phyloP scores from a whole-genome alignment of 306 rosid species.

The Cicer judaicum region DNA sequence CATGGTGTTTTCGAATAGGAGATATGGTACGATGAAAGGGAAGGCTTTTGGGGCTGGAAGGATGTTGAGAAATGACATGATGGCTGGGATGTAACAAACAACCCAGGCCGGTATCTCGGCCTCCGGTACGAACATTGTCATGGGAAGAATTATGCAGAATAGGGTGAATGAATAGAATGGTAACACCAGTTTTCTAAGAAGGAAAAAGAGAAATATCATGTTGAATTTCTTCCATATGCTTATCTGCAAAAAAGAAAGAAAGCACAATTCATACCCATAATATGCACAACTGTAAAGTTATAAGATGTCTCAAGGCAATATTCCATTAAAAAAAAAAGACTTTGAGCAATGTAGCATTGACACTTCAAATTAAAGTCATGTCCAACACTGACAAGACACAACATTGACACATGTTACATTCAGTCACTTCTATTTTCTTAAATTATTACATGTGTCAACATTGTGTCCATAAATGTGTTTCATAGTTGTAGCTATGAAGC shows the following conservation, averaged over 20 bases:
- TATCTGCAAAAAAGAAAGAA: constrained; percentile 59
- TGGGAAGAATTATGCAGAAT: constrained; percentile 92
- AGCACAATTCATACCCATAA: constrained; percentile 32
- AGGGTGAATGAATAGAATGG: constrained; percentile 96
- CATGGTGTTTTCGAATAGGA: constrained; percentile 96
- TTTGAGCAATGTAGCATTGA: background rate
- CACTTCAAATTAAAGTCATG: too few relatives aligned
- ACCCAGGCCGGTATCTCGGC: constrained; percentile 94
- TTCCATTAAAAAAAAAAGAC: background rate
- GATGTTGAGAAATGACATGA: constrained; percentile 95
- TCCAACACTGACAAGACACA: too few relatives aligned
- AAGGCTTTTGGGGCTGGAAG: constrained; percentile 95
- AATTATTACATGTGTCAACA: too few relatives aligned
- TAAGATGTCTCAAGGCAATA: background rate
- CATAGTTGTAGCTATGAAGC: too few relatives aligned
- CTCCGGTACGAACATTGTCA: constrained; percentile 97
- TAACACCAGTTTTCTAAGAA: constrained; percentile 78
- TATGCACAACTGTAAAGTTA: constrained; percentile 50
- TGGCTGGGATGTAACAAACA: constrained; percentile 90
- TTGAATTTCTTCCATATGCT: constrained; percentile 94
- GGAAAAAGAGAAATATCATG: constrained; percentile 91
- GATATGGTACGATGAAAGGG: constrained; percentile 96
- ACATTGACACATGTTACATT: too few relatives aligned
- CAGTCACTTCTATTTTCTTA: too few relatives aligned
- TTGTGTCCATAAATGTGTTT: too few relatives aligned